These are phyloP conservation scores for Blepharisma undulans DNA, from an alignment of 169 alveolate species.

Conservation along the genomic window DNA sequence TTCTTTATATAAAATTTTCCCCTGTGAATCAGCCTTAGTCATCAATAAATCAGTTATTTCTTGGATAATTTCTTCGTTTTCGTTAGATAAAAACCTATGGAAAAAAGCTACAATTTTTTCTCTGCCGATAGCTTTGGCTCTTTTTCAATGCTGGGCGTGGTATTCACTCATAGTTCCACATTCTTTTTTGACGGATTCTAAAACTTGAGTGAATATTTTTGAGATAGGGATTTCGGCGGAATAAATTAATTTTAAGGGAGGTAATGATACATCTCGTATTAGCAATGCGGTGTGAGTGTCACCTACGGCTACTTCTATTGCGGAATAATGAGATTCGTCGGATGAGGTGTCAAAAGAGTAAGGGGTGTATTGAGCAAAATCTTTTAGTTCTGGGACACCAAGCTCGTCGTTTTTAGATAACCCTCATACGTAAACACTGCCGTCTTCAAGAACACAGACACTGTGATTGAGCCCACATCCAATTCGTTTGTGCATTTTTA, in stretches of 20 bases:
- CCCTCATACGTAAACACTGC: slow-evolving; percentile 37
- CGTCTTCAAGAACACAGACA: neutral
- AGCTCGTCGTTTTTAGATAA: slow-evolving; percentile 26
- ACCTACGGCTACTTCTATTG: slow-evolving; percentile 32
- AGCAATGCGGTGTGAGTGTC: slow-evolving; percentile 34
- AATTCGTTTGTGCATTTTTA: neutral
- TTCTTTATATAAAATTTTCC: slow-evolving; percentile 14
- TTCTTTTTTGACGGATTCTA: neutral
- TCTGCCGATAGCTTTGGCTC: neutral
- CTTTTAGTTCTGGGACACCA: slow-evolving; percentile 34
- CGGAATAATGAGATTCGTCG: slow-evolving; percentile 1
- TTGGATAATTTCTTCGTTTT: neutral
- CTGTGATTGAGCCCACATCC: slow-evolving; percentile 46
- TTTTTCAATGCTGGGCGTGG: neutral
- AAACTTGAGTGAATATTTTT: neutral
- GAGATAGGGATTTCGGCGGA: neutral
- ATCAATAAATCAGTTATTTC: slow-evolving; percentile 11
- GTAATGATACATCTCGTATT: slow-evolving; percentile 7
- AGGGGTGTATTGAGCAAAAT: slow-evolving; percentile 2
- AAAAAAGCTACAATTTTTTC: neutral
- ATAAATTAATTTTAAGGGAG: slow-evolving; percentile 21
- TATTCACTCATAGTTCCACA: neutral
- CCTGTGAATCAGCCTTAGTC: neutral
- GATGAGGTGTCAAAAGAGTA: neutral
- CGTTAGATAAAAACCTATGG: neutral